Evolutionary conservation across 345 rosid species (phyloP).

Genomic region (Adansonia digitata): DNA sequence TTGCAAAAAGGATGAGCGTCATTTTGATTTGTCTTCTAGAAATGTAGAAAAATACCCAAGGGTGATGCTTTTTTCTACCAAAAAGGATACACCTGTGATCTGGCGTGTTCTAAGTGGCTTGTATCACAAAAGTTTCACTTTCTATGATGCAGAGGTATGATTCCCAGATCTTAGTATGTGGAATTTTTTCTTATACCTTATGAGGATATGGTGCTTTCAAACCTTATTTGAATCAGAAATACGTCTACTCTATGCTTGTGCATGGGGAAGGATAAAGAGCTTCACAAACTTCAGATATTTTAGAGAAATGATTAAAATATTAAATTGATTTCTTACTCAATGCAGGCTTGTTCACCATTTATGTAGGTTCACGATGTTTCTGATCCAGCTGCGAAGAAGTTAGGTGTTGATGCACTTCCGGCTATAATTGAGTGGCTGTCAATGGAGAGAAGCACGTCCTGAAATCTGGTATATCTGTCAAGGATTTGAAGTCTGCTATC

Average conservation of each 20-base stretch:
- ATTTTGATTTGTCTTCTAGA: slow-evolving; percentile 31
- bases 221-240: not conserved
- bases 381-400: slow-evolving; percentile 37
- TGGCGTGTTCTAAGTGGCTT: slow-evolving; percentile 92
- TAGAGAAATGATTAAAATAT: not conserved
- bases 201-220: not conserved
- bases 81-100: slow-evolving; percentile 71
- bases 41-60: slow-evolving; percentile 35
- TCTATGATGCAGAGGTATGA: slow-evolving; percentile 66
- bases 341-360: slow-evolving; percentile 3
- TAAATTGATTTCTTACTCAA: not conserved
- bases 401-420: slow-evolving; percentile 70
- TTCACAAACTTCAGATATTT: not conserved
- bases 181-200: not conserved
- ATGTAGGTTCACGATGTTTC: slow-evolving; percentile 6
- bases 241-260: not conserved
- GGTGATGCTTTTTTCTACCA: slow-evolving; percentile 81
- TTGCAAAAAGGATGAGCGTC: slow-evolving; percentile 52
- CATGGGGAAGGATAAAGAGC: not conserved
- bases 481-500: slow-evolving; percentile 66
- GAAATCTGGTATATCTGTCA: slow-evolving; percentile 65
- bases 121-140: slow-evolving; percentile 51
- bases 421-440: slow-evolving; percentile 78
- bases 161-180: not conserved
- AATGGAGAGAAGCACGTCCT: slow-evolving; percentile 71